Evolutionary conservation across 129 eudicot species (phyloP).

Genomic region (Saposhnikovia divaricata): DNA sequence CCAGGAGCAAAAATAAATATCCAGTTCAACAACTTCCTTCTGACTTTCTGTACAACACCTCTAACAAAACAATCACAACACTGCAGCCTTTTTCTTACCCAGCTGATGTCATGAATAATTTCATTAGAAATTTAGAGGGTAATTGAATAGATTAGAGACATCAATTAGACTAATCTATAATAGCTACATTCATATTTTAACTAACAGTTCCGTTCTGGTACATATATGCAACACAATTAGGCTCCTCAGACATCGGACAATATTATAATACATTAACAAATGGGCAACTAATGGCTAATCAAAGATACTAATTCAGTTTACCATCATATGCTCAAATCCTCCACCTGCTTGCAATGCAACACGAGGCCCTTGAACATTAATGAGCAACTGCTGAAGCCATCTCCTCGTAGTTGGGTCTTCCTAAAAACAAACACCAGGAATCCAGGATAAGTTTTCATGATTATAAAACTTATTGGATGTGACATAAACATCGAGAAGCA

Average conservation of each 20-base stretch:
- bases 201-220: not conserved
- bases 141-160: no score
- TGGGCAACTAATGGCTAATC: not conserved
- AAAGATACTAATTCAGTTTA: constrained; percentile 9
- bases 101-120: no score
- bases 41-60: fast-evolving
- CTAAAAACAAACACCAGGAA: constrained; percentile 24
- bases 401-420: no score
- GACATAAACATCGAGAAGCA: constrained; percentile 67
- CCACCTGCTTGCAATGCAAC: constrained; percentile 68
- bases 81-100: no score
- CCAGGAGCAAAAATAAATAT: no score
- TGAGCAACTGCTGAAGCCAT: constrained; percentile 77
- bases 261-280: no score
- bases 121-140: no score
- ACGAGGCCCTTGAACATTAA: constrained; percentile 63
- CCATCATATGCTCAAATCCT: constrained; percentile 73
- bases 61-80: no score
- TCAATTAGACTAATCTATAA: not conserved
- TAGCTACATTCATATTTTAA: not conserved
- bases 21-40: no score
- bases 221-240: not conserved
- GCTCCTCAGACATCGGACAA: not conserved
- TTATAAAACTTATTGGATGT: not conserved
- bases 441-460: not conserved